Conservation (phyloP, 768 basidiomycete genomes). For the Chalciporus pseudorubinellus region DNA sequence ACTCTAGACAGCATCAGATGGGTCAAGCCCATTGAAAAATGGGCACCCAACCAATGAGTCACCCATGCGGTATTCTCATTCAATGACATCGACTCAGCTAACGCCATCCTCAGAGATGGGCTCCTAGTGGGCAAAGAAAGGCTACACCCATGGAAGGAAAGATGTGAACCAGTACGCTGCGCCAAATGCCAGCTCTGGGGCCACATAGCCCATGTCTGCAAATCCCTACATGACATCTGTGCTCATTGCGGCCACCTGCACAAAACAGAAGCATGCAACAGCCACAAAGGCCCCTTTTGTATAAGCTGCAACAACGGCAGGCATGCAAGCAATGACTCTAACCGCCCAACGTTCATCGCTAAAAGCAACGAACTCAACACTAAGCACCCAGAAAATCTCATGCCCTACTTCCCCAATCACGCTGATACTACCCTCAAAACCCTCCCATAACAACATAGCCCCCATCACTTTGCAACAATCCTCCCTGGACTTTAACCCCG, state of each 20-base stretch:
- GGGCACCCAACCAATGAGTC: too few species aligned
- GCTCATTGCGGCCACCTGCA: background rate
- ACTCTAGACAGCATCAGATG: background rate
- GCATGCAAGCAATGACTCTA: background rate
- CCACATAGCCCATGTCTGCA: background rate
- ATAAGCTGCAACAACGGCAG: background rate
- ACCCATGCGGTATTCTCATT: too few species aligned
- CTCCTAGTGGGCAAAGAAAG: too few species aligned
- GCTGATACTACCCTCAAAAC: too few species aligned
- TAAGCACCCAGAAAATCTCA: slow-evolving; percentile 2
- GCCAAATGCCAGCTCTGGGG: slow-evolving; percentile 1
- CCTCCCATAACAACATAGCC: too few species aligned
- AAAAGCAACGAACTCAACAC: background rate
- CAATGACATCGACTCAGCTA: background rate
- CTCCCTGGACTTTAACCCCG: too few species aligned
- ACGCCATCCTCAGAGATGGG: background rate
- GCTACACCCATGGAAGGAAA: too few species aligned
- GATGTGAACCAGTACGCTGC: background rate
- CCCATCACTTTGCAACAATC: too few species aligned
- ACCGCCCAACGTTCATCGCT: background rate
- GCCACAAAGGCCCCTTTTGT: too few species aligned
- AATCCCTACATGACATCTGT: background rate
- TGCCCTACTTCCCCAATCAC: slow-evolving; percentile 6
- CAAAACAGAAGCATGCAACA: background rate
- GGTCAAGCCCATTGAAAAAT: background rate